Evolutionary conservation across 1,284 basidiomycete genomes (phyloP), one percentile per base, ranked within the genome.

Genomic region (Papiliotrema laurentii): DNA sequence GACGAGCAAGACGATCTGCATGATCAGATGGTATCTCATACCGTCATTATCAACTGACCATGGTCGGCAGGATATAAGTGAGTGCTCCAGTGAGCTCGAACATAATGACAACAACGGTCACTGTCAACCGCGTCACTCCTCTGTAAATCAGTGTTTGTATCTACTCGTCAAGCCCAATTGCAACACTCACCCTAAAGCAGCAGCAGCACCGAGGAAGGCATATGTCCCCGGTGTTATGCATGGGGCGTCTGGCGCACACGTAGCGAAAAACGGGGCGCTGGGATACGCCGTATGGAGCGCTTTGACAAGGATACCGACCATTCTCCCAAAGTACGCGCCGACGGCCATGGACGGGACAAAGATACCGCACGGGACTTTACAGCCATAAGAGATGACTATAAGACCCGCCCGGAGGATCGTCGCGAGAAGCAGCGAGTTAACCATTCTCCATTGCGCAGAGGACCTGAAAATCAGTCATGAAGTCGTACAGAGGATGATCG

Each of bases 151-250:
- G n/a, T n/a, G n/a, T n/a, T n/a, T n/a, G n/a, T n/a, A n/a, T n/a
- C n/a, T n/a, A n/a, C n/a, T n/a, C n/a, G 9, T 41, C 37, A 14
- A 38, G 13, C 25, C 25, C 24, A 9, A 22, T 16, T 16, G 24
- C 13, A 36, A 4, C 3, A 24, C 79, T 55, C 58, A 88, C 87
- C 86, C 90, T 24, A 97, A 76, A n/a, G 91, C 87, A 4, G 93
- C 93, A 4, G 90, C 92, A 2, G 93, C 91, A 13, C 93, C 92
- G 14, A 97, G 79, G 63, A 97, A 87, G 0, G 93, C 93, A 72
- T 97, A 97, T 6, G 94, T 98, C 13, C 96, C 96, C 0, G 96
- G 96, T 0, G 94, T 97, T 64, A 99, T 98, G 66, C 96, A 99
- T 0, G 92, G 92, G 13, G 87, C 81, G 67, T 97, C 89, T 1